Evolutionary conservation across 2,329 filamentous ascomycete genomes (phyloP), one percentile per base, ranked within the genome.

Genomic region (Cladophialophora chaetospira): DNA sequence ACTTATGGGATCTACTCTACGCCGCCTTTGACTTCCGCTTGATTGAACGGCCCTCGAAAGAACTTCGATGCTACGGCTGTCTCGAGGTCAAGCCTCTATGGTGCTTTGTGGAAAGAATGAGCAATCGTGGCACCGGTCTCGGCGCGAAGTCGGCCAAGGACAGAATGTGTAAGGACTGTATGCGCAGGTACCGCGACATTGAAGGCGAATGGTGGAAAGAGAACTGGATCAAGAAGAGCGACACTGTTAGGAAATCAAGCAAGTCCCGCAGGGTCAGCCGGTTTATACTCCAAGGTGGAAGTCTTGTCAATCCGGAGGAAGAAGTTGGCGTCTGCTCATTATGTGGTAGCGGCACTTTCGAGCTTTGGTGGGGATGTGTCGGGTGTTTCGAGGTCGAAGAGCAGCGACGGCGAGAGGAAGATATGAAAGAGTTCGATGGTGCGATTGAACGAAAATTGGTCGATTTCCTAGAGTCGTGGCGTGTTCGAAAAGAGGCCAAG

Each of bases 101-200:
- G 50, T 45, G 35, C 33, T 63, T 63, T 28, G 58, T 63, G 9
- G 61, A 63, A 46, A 55, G 56, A 38, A 63, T 63, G 61, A 63
- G 56, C 50, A 61, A 44, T 23, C 53, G 55, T 4, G 61, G 61
- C 25, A 61, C 58, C 1, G 61, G 58, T 6, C 53, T 63, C 0
- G 58, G 61, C 4, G 61, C 52, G 5, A 56, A 48, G 33, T 59
- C 25, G 9, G 61, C 61, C 42, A 48, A 43, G 13, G 44, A 60
- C 35, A 44, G 61, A 21, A 40, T 61, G 42, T 63, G 61, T 46
- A 63, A 63, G 46, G 56, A 57, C 51, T 63, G 61, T 28, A 63
- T 63, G 61, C 56, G 58, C 36, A 42, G 58, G 10, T 58, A 63
- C 5, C 57, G 60, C 26, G 44, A 56, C 15, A 55, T 61, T 13